phyloP scores from a whole-genome alignment of 352 stramenopile genomes.

The Vaucheria bursata region DNA sequence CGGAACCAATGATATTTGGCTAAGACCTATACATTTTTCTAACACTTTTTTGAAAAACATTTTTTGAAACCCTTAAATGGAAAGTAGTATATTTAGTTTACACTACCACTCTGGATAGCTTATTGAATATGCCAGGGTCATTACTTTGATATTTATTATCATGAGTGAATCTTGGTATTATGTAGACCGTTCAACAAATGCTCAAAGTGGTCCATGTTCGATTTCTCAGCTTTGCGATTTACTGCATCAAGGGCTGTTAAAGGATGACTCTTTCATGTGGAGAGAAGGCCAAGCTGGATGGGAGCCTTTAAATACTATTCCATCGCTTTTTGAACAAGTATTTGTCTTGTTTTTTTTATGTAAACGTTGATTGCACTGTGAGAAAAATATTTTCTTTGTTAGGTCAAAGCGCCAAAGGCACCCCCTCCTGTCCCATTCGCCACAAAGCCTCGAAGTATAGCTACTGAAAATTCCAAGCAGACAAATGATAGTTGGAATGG shows the following conservation, averaged over 20 bases:
- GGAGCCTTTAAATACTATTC: slow-evolving; percentile 13
- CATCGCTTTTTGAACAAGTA: slow-evolving; percentile 26
- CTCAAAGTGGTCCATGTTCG: slow-evolving; percentile 32
- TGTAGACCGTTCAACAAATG: slow-evolving; percentile 32
- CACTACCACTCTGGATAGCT: too few relatives aligned
- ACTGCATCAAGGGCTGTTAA: slow-evolving; percentile 4
- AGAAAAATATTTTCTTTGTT: slow-evolving; percentile 2
- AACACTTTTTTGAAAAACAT: too few relatives aligned
- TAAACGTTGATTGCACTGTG: not conserved
- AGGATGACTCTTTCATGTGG: slow-evolving; percentile 27
- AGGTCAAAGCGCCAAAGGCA: slow-evolving; percentile 21
- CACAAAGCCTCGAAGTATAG: slow-evolving; percentile 11
- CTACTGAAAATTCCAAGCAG: not conserved
- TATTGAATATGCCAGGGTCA: too few relatives aligned
- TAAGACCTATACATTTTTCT: too few relatives aligned
- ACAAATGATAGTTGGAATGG: not conserved
- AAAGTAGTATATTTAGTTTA: too few relatives aligned
- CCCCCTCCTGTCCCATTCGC: slow-evolving; percentile 20
- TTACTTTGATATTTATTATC: too few relatives aligned
- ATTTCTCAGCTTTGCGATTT: slow-evolving; percentile 22
- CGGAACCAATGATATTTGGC: too few relatives aligned
- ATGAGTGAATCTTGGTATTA: slow-evolving; percentile 44
- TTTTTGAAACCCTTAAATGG: too few relatives aligned
- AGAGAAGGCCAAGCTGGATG: slow-evolving; percentile 30
- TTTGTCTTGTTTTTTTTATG: too few relatives aligned